Percentiles rank a stretch among this genome's conserved stretches.
These are phyloP conservation scores for Cyclostephanos invisitatus DNA, from an alignment of 108 stramenopile species.

Conservation along the genomic window DNA sequence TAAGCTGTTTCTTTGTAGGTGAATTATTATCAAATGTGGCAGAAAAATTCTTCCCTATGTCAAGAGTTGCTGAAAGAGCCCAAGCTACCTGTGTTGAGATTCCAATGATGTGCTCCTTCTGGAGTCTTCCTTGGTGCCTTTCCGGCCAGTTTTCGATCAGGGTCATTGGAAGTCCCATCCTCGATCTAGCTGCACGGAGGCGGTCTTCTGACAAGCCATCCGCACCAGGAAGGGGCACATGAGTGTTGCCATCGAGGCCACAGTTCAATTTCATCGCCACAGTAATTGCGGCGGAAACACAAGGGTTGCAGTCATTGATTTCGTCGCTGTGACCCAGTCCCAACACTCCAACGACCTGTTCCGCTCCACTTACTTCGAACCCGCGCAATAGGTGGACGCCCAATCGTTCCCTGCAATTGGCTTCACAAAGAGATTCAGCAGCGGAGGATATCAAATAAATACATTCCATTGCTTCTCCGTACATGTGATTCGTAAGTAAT, in stretches of 20 bases:
- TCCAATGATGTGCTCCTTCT: constrained; percentile 28
- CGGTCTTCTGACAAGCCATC: background rate
- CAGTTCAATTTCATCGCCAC: constrained; percentile 28
- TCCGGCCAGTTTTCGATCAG: constrained; percentile 39
- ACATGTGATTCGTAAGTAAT: constrained; percentile 27
- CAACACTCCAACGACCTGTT: constrained; percentile 13
- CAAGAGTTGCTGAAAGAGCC: constrained; percentile 23
- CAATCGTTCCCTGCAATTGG: constrained; percentile 27
- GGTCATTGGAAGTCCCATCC: constrained; percentile 28
- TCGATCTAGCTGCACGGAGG: constrained; percentile 23
- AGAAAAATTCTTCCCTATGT: constrained; percentile 10
- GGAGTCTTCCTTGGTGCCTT: constrained; percentile 30
- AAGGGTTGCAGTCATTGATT: background rate
- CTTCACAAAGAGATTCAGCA: constrained; percentile 29
- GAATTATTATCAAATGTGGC: constrained; percentile 14
- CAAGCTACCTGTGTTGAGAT: constrained; percentile 30
- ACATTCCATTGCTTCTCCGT: constrained; percentile 40
- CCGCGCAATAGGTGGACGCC: constrained; percentile 25
- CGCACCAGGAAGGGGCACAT: constrained; percentile 28
- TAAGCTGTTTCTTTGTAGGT: constrained; percentile 18
- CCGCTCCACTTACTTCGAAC: constrained; percentile 6
- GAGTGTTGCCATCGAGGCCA: constrained; percentile 42
- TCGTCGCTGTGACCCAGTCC: constrained; percentile 38
- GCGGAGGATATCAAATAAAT: constrained; percentile 28
- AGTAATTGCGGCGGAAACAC: constrained; percentile 21